Evolutionary conservation across 163 green algal species (phyloP).

Genomic region (Chlamydomonas reinhardtii): DNA sequence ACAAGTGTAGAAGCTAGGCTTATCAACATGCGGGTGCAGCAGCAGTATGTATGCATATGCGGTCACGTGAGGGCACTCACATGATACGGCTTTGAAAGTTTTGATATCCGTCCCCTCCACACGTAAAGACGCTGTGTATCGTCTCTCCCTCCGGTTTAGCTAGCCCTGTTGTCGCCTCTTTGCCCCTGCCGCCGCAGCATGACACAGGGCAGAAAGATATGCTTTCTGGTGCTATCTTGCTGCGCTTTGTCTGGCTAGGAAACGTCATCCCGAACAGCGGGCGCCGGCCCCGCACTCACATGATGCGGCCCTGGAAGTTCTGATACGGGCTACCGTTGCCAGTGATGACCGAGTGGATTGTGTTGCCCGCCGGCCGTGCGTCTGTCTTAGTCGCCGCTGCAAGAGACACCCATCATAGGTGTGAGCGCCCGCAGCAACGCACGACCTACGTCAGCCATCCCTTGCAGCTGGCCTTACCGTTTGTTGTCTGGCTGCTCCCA

Average conservation of each 20-base stretch:
- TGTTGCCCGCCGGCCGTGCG: conserved; percentile 50
- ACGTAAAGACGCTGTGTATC: conserved; percentile 48
- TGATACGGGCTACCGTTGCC: conserved; percentile 73
- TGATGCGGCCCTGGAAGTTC: conserved; percentile 78
- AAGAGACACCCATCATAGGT: background rate
- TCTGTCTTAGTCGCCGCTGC: background rate
- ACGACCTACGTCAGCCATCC: too few species aligned
- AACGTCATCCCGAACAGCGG: too few species aligned
- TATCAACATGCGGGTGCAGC: too few species aligned
- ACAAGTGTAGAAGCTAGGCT: too few species aligned
- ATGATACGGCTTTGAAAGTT: conserved; percentile 52
- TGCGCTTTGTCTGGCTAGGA: background rate
- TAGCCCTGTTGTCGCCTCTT: background rate
- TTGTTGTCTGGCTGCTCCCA: too few species aligned
- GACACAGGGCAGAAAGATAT: background rate
- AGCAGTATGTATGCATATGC: too few species aligned
- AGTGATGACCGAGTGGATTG: conserved; percentile 72
- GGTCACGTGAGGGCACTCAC: conserved; percentile 27
- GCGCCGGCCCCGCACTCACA: conserved; percentile 52
- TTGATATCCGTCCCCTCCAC: conserved; percentile 44
- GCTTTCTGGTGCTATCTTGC: too few species aligned
- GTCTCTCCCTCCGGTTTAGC: conserved; percentile 25
- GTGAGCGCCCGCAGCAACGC: too few species aligned
- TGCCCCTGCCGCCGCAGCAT: conserved; percentile 17
- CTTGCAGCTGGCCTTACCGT: too few species aligned